Conservation (phyloP, 345 rosid genomes). For the Populus simonii region DNA sequence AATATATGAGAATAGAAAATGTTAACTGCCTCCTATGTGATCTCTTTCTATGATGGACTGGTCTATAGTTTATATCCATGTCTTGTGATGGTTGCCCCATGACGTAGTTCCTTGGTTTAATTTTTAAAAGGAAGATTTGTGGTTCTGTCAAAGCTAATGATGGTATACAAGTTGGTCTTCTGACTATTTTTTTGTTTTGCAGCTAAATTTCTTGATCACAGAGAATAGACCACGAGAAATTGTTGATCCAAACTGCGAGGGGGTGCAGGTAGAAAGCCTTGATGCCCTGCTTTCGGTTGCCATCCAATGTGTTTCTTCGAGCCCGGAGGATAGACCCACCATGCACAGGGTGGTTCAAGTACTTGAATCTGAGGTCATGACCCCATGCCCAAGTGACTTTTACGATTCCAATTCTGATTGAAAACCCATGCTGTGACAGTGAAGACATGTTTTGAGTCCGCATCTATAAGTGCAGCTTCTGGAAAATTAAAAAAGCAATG, state of each 20-base stretch:
- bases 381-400: conserved; percentile 97
- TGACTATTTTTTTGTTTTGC: conserved; percentile 27
- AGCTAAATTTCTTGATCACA: conserved; percentile 74
- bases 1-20: not conserved
- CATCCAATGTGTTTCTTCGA: conserved; percentile 69
- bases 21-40: not conserved
- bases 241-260: conserved; percentile 66
- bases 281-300: conserved; percentile 84
- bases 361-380: conserved; percentile 95
- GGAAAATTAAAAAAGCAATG: conserved; percentile 8
- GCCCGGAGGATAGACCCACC: conserved; percentile 86
- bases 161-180: not conserved
- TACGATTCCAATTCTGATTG: conserved; percentile 90
- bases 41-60: not conserved
- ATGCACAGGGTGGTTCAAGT: conserved; percentile 95
- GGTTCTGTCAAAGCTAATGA: not conserved
- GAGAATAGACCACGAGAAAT: conserved; percentile 75
- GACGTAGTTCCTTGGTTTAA: not conserved
- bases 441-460: conserved; percentile 11
- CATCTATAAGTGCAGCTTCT: conserved; percentile 13
- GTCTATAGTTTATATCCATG: not conserved
- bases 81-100: not conserved
- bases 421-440: conserved; percentile 16
- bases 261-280: conserved; percentile 68
- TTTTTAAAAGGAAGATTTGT: not conserved